Evolutionary conservation across 2,329 filamentous ascomycete species (phyloP).

Genomic region (Aspergillus pseudonomiae): DNA sequence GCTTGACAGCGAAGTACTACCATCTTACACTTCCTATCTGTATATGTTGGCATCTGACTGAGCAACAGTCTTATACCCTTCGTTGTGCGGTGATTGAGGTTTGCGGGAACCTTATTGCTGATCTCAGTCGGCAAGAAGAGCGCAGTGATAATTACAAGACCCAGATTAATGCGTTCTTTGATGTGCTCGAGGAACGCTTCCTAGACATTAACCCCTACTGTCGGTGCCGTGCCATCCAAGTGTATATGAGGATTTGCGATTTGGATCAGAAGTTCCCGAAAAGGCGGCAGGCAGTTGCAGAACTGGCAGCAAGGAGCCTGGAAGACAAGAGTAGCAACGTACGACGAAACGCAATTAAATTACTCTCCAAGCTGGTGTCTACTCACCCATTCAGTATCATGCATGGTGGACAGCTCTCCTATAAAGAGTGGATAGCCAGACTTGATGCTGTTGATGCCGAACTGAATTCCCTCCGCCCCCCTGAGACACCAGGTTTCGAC

Average conservation of each 20-base stretch:
- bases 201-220: conserved; percentile 97
- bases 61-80: conserved; percentile 77
- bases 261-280: conserved; percentile 97
- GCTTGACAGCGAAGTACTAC: conserved; percentile 82
- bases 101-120: conserved; percentile 89
- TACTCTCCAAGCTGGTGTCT: conserved; percentile 83
- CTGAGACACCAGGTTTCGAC: conserved; percentile 70
- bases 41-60: conserved; percentile 9
- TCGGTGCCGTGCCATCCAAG: conserved; percentile 86
- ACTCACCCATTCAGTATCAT: conserved; percentile 93
- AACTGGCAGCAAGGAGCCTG: conserved; percentile 83
- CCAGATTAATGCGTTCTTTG: conserved; percentile 95
- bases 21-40: background rate
- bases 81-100: conserved; percentile 94
- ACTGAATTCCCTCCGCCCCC: conserved; percentile 77
- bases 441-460: conserved; percentile 82
- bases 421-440: conserved; percentile 81
- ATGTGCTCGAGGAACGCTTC: conserved; percentile 94
- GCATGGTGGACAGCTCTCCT: conserved; percentile 82
- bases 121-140: conserved; percentile 89
- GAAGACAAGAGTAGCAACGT: conserved; percentile 99
- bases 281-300: conserved; percentile 81
- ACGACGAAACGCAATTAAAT: conserved; percentile 88
- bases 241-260: conserved; percentile 88
- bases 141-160: conserved; percentile 90